Evolutionary conservation across 345 rosid genomes (phyloP), one percentile per base, ranked within the genome.

Genomic region (Salix viminalis): DNA sequence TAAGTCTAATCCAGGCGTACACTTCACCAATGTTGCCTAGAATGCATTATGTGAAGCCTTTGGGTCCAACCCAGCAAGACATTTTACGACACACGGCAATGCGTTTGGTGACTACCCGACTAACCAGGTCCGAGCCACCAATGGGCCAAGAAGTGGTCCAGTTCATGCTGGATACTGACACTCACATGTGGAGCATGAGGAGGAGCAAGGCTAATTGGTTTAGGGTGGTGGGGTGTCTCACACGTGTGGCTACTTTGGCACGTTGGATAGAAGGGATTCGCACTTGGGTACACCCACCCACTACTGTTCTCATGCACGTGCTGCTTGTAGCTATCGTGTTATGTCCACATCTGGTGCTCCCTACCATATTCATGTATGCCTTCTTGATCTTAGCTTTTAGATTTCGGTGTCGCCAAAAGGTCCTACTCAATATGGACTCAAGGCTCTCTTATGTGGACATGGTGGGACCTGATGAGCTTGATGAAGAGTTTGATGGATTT

Each of bases 191-290:
- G 97, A 94, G 98, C 86, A 86, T 94, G 96, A 86, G 98, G 79
- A 84, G 90, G 72, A 94, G 95, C 87, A 92, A 92, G 83, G 97
- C 95, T 0, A 92, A 94, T 70, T 94, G 98, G 98, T 92, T 89
- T 77, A 85, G 97, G 54, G 89, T 90, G 9, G 88, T 91, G 30
- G 88, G 92, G 26, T 92, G 91, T 70, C 82, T 94, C 79, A 79
- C 95, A 52, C 89, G 88, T 5, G 90, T 85, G 0, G 94, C 91
- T 0, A 77, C 87, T 70, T 23, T 94, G 76, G 92, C 90, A 18
- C 88, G 92, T 64, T 91, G 94, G 96, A 41, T 85, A 11, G 89
- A 90, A 67, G 90, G 88, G 82, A 87, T 91, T 21, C 87, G 92
- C 81, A 89, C 84, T 67, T 94, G 98, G 97, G 83, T 73, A 5